Base-by-base conservation (phyloP, 202 grass and related monocot species). In the Sporobolus alterniflorus region DNA sequence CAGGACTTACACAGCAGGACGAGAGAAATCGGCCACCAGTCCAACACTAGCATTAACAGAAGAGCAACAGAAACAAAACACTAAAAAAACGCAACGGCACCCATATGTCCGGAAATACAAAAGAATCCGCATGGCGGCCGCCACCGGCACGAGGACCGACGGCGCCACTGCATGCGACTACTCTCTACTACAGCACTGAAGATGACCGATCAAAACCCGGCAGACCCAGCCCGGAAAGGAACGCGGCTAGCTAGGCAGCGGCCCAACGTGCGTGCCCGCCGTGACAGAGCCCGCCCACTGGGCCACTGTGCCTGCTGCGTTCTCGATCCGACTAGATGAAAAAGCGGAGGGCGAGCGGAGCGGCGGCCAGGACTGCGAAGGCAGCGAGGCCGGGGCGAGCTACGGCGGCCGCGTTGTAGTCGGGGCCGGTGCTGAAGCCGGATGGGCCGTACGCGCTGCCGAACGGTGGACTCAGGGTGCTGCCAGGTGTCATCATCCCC, bases 401-500 rank as follows among this genome's bases (percentile, higher is more conserved):
- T 6, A 46, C 25, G 8, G 25, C 24, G 67, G 88, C 78, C 5
- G 5, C 78, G 55, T 25, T 90, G 88, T 74, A 74, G 74, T 90
- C 88, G 0, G 81, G 49, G 48, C 49, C 68, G 31, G 70, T 70
- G 73, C 80, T 64, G 65, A 26, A 24, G 12, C 77, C 83, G 0
- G 88, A 68, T 1, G 88, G 88, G 26, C 88, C 88, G 68, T 86
- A 90, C 1, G 83, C 88, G 74, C 83, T 51, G 42, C 78, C 79
- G 33, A 90, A 86, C 5, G 88, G 83, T 25, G 85, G 85, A 78
- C 63, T 82, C 78, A 87, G 17, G 52, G 63, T 16, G 67, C 60
- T 66, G 0, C 88, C 88, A 0, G 83, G 78, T 12, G 44, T 69
- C 1, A 55, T 76, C 42, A 64, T 52, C 0, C 83, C 74, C 0